Evolutionary conservation across 345 rosid species (phyloP).

Genomic region (Tarenaya hassleriana): DNA sequence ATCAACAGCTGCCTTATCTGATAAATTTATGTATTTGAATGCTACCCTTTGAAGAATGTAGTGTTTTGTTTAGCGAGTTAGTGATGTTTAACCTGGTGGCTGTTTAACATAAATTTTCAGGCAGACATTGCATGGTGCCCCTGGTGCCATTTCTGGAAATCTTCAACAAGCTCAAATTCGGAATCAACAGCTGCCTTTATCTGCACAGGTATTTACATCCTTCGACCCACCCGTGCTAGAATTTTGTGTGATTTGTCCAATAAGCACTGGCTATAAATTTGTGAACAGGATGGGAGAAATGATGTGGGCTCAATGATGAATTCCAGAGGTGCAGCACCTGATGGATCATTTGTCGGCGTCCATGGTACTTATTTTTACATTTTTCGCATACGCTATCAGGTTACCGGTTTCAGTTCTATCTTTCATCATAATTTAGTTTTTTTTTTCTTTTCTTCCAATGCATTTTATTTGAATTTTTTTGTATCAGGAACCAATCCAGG

Average conservation of each 20-base stretch:
- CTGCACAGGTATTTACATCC: conserved; percentile 28
- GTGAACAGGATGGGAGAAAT: too few species aligned
- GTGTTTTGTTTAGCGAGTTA: too few species aligned
- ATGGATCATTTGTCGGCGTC: conserved; percentile 40
- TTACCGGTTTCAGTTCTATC: not conserved
- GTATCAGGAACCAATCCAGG: conserved; percentile 45
- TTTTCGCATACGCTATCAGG: not conserved
- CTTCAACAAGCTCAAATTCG: conserved; percentile 40
- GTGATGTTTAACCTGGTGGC: not conserved
- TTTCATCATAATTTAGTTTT: not conserved
- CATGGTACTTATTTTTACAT: conserved; percentile 32
- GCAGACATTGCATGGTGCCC: conserved; percentile 35
- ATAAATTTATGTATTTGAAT: not conserved
- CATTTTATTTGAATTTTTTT: conserved; percentile 4
- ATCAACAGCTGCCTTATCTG: conserved; percentile 38
- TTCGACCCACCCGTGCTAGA: too few species aligned
- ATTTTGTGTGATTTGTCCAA: too few species aligned
- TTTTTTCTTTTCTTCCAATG: not conserved
- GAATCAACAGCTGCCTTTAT: conserved; percentile 37
- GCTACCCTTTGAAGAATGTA: not conserved
- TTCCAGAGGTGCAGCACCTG: conserved; percentile 31
- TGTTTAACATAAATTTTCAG: conserved; percentile 20
- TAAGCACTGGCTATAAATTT: too few species aligned
- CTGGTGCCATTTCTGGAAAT: conserved; percentile 33
- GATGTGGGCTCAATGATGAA: conserved; percentile 36